These are phyloP conservation scores for Actinomortierella wolfii DNA, from an alignment of 371 early-diverging fungal species.

Conservation along the genomic window DNA sequence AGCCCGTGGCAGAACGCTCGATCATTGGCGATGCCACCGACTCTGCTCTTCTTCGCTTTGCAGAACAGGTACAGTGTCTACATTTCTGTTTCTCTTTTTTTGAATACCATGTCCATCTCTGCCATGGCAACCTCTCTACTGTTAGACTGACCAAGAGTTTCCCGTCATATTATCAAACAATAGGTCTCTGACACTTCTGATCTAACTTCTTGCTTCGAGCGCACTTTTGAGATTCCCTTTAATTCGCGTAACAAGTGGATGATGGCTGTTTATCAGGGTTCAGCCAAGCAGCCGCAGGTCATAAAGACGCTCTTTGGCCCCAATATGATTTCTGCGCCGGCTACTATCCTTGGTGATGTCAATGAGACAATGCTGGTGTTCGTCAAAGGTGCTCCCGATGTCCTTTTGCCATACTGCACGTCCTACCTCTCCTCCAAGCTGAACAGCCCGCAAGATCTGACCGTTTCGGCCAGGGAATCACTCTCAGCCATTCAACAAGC, in stretches of 20 bases:
- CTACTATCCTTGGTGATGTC: slow-evolving; percentile 8
- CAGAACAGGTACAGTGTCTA: slow-evolving; percentile 34
- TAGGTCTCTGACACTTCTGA: slow-evolving; percentile 18
- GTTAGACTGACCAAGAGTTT: slow-evolving; percentile 11
- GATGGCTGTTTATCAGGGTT: slow-evolving; percentile 52
- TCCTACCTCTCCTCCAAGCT: slow-evolving; percentile 51
- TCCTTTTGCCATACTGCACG: slow-evolving; percentile 59
- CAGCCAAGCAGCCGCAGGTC: slow-evolving; percentile 21
- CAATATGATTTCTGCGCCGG: slow-evolving; percentile 13
- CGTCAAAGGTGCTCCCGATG: slow-evolving; percentile 84
- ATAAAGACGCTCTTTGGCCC: slow-evolving; percentile 40
- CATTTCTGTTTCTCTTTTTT: no score
- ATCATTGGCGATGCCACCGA: slow-evolving; percentile 81
- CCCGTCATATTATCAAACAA: no score
- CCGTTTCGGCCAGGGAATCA: slow-evolving; percentile 39
- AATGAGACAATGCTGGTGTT: slow-evolving; percentile 45
- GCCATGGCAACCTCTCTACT: no score
- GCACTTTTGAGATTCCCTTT: slow-evolving; percentile 68
- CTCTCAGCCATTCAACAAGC: slow-evolving; percentile 53
- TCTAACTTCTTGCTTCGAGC: slow-evolving; percentile 44
- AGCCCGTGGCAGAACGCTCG: slow-evolving; percentile 58
- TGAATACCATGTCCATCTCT: no score
- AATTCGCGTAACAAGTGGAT: slow-evolving; percentile 76
- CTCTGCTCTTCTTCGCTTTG: slow-evolving; percentile 71
- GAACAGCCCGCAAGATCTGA: slow-evolving; percentile 48